Conservation (phyloP, 805 yeast genomes). For the Metschnikowia lunata region DNA sequence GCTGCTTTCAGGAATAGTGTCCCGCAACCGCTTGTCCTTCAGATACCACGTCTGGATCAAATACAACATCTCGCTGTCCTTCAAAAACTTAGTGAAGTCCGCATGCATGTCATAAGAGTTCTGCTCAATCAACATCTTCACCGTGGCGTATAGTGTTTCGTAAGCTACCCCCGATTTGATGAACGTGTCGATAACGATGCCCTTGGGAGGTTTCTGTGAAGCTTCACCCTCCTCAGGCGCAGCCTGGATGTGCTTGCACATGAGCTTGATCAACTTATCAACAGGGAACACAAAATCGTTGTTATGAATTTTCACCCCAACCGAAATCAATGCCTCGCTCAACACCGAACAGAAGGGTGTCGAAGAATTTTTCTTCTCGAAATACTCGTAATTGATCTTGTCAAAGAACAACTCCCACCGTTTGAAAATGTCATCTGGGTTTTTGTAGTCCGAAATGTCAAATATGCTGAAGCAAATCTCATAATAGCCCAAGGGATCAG, state of each 20-base stretch:
- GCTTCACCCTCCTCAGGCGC: constrained; percentile 27
- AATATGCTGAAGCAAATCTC: constrained; percentile 75
- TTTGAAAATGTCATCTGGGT: constrained; percentile 72
- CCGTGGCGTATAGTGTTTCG: constrained; percentile 60
- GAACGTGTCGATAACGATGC: constrained; percentile 59
- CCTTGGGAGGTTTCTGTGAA: constrained; percentile 36
- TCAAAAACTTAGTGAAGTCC: constrained; percentile 30
- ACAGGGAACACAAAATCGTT: constrained; percentile 81
- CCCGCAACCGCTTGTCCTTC: constrained; percentile 59
- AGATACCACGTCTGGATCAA: constrained; percentile 65
- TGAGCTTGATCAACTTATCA: constrained; percentile 60
- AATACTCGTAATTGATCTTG: constrained; percentile 37
- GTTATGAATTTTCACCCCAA: constrained; percentile 62
- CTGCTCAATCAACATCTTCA: constrained; percentile 61
- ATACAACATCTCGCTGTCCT: constrained; percentile 53
- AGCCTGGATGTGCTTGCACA: constrained; percentile 50
- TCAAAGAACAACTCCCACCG: constrained; percentile 77
- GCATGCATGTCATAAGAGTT: constrained; percentile 49
- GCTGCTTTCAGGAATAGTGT: constrained; percentile 45
- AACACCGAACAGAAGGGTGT: constrained; percentile 37
- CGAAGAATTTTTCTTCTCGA: constrained; percentile 15
- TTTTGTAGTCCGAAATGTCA: constrained; percentile 80
- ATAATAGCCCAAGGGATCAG: constrained; percentile 83
- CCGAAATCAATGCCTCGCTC: constrained; percentile 36
- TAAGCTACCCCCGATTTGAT: constrained; percentile 58